Conservation (phyloP, 371 early-diverging fungal species). For the Coemansia sp. region DNA sequence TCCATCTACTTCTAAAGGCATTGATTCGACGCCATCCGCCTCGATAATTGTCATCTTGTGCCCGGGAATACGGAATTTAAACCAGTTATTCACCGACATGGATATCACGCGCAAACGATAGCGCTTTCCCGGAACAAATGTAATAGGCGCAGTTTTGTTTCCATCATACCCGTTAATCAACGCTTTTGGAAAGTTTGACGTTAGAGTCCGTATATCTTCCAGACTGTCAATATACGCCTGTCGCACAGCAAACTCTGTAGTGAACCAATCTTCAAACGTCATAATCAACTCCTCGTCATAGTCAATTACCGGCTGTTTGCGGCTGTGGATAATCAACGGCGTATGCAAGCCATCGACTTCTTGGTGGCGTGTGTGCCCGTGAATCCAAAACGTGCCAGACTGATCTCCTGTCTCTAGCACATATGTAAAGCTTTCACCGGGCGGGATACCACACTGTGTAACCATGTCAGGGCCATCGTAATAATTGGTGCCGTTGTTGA, state of each 20-base stretch:
- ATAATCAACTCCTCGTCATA: conserved; percentile 72
- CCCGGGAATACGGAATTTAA: conserved; percentile 70
- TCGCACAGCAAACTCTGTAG: conserved; percentile 13
- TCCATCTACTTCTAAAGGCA: conserved; percentile 57
- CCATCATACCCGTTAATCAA: conserved; percentile 28
- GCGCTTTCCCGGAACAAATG: conserved; percentile 67
- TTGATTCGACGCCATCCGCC: conserved; percentile 67
- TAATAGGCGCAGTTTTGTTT: conserved; percentile 22
- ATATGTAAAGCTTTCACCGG: conserved; percentile 47
- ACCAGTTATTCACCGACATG: conserved; percentile 69
- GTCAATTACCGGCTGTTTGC: conserved; percentile 42
- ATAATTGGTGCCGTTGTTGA: conserved; percentile 60
- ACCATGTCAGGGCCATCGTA: conserved; percentile 64
- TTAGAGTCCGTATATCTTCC: neutral
- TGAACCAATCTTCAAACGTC: conserved; percentile 48
- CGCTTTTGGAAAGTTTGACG: neutral
- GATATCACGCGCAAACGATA: conserved; percentile 79
- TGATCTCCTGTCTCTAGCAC: conserved; percentile 44
- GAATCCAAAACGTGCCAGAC: conserved; percentile 71
- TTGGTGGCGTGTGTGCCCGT: conserved; percentile 62
- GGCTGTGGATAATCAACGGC: conserved; percentile 64
- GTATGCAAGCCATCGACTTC: conserved; percentile 76
- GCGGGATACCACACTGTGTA: conserved; percentile 58
- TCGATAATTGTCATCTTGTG: conserved; percentile 74
- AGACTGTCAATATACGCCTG: conserved; percentile 11